Evolutionary conservation across 164 flowering plant genomes (phyloP).

Genomic region (Vitis cinerea): DNA sequence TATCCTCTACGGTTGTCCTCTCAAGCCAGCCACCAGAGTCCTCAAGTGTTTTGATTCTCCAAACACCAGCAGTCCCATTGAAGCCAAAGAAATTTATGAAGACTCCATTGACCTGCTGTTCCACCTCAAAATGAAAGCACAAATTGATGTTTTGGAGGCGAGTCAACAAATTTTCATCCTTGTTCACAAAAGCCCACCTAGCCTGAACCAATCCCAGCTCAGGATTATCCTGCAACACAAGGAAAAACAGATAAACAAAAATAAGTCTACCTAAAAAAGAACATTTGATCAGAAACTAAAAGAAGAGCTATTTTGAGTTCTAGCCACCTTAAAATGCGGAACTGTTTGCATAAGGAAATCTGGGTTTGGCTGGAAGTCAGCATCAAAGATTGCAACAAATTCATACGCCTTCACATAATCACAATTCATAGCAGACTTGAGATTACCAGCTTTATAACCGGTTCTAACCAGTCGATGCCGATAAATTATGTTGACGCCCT

Average conservation of each 20-base stretch:
- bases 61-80: constrained; percentile 19
- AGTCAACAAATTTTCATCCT: constrained; percentile 20
- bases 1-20: constrained; percentile 19
- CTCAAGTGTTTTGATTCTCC: constrained; percentile 16
- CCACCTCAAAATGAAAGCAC: constrained; percentile 24
- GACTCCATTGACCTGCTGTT: constrained; percentile 23
- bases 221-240: constrained; percentile 7
- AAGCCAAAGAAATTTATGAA: constrained; percentile 18
- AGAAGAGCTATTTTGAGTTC: neutral
- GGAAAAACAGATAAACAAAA: neutral
- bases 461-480: constrained; percentile 25
- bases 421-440: constrained; percentile 29
- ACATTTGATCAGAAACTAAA: neutral
- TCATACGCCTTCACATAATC: constrained; percentile 32
- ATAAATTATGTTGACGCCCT: constrained; percentile 29
- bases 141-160: constrained; percentile 19
- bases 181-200: constrained; percentile 23
- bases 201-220: constrained; percentile 25
- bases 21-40: constrained; percentile 17
- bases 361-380: constrained; percentile 34
- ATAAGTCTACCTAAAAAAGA: neutral
- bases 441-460: constrained; percentile 41
- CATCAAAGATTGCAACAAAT: constrained; percentile 35
- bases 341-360: constrained; percentile 29
- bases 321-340: constrained; percentile 32